Percentiles rank a stretch among this genome's conserved stretches.
phyloP scores from a whole-genome alignment of 1,284 basidiomycete genomes.

The Microbotryum lychnidis-dioicae region DNA sequence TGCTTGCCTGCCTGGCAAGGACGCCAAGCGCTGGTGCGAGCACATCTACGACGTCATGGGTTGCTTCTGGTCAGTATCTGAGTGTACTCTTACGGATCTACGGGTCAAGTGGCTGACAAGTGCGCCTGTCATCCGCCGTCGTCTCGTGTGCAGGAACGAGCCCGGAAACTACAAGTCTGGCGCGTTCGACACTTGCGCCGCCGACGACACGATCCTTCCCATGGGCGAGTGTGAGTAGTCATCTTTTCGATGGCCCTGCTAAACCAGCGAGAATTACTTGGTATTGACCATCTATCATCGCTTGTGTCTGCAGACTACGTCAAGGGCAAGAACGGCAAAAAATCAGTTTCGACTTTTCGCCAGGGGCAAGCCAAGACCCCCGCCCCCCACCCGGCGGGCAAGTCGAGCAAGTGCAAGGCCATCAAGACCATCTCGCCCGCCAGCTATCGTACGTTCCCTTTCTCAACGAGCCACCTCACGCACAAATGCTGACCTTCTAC shows the following conservation, averaged over 20 bases:
- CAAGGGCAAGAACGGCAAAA: constrained; percentile 14
- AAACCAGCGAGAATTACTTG: background rate
- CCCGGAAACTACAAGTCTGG: constrained; percentile 51
- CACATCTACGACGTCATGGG: constrained; percentile 34
- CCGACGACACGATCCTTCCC: constrained; percentile 48
- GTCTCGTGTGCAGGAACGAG: constrained; percentile 42
- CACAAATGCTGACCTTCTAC: too few relatives aligned
- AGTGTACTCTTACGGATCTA: background rate
- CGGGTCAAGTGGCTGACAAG: constrained; percentile 31
- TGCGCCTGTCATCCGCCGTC: constrained; percentile 40
- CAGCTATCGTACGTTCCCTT: constrained; percentile 3
- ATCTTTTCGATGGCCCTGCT: background rate
- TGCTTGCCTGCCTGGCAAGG: constrained; percentile 22
- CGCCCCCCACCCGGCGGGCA: constrained; percentile 46
- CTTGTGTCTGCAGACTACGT: too few relatives aligned
- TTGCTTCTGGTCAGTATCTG: too few relatives aligned
- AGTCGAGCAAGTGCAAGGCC: constrained; percentile 42
- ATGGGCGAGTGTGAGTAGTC: constrained; percentile 49
- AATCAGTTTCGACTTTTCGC: constrained; percentile 22
- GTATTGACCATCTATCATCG: background rate
- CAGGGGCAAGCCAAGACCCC: constrained; percentile 50
- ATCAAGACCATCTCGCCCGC: constrained; percentile 43
- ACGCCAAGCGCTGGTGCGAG: constrained; percentile 34
- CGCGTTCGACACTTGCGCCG: constrained; percentile 48
- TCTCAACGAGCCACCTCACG: too few relatives aligned